These are phyloP conservation scores for Pyrenophora seminiperda DNA, from an alignment of 2,329 filamentous ascomycete genomes.

Conservation along the genomic window DNA sequence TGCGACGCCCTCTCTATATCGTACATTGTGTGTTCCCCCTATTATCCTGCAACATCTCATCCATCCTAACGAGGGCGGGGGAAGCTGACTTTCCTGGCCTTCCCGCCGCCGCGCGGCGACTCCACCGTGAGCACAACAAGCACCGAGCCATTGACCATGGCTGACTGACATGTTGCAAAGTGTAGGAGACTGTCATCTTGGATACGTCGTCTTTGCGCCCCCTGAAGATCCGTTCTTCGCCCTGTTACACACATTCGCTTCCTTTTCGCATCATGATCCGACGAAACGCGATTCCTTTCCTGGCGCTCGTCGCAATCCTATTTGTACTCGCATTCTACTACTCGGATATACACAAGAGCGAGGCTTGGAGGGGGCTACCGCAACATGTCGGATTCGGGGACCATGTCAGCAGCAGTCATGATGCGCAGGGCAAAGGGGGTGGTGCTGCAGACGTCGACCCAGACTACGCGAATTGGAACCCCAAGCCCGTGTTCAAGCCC, in stretches of 20 bases:
- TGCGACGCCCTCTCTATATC: background rate
- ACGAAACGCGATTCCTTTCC: slow-evolving; percentile 37
- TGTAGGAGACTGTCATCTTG: background rate
- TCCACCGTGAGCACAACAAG: slow-evolving; percentile 17
- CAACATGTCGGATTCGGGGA: slow-evolving; percentile 51
- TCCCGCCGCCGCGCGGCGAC: slow-evolving; percentile 20
- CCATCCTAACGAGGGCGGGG: background rate
- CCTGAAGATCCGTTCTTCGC: slow-evolving; percentile 1
- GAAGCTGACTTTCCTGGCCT: slow-evolving; percentile 6
- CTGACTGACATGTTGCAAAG: slow-evolving; percentile 9
- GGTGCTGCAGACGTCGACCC: slow-evolving; percentile 33
- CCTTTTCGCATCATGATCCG: slow-evolving; percentile 30
- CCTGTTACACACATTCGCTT: no score
- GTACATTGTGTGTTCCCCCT: slow-evolving; percentile 1
- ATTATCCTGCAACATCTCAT: background rate
- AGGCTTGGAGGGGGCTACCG: slow-evolving; percentile 48
- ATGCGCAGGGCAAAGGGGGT: slow-evolving; percentile 13
- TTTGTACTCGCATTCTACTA: slow-evolving; percentile 51
- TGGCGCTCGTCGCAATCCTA: slow-evolving; percentile 35
- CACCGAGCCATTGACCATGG: background rate
- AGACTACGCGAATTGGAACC: slow-evolving; percentile 47
- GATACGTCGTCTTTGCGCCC: background rate
- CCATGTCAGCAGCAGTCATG: slow-evolving; percentile 29
- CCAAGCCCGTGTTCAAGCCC: slow-evolving; percentile 39
- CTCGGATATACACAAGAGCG: slow-evolving; percentile 37